A percentile compares a stretch with the other conserved stretches of the same genome.
Evolutionary conservation across 331 rosid species (phyloP).

Genomic region (Malus hybrid): DNA sequence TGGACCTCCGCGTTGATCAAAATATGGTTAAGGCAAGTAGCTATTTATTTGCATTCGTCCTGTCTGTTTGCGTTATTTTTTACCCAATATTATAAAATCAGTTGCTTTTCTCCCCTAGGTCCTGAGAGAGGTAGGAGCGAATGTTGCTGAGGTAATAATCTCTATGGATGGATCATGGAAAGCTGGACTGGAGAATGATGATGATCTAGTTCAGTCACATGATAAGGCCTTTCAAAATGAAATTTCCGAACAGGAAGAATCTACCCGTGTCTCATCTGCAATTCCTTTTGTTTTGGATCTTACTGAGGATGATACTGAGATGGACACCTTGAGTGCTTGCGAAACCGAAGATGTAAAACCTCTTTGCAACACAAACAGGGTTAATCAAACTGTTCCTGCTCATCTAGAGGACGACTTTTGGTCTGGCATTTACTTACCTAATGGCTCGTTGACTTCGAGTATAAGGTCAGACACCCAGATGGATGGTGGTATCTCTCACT

Average conservation of each 20-base stretch:
- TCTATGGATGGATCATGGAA: conserved; percentile 85
- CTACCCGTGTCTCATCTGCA: conserved; percentile 9
- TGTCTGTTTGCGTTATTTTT: conserved; percentile 5
- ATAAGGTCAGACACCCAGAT: conserved; percentile 27
- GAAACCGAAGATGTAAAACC: conserved; percentile 63
- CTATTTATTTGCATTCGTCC: conserved; percentile 15
- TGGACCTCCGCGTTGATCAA: conserved; percentile 64
- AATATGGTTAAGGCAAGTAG: conserved; percentile 81
- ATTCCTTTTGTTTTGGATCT: conserved; percentile 49
- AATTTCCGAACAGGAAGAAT: conserved; percentile 33
- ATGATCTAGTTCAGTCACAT: conserved; percentile 25
- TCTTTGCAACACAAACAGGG: conserved; percentile 15
- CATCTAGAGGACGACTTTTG: conserved; percentile 39
- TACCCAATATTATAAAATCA: not conserved
- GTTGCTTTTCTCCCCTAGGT: conserved; percentile 38
- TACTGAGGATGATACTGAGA: conserved; percentile 41
- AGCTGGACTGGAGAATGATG: conserved; percentile 45
- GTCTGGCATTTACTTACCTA: conserved; percentile 22
- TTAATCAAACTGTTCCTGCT: conserved; percentile 29
- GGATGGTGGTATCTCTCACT: conserved; percentile 17
- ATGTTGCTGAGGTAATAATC: conserved; percentile 57
- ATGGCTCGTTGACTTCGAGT: not conserved
- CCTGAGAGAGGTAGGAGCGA: conserved; percentile 63
- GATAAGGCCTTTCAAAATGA: conserved; percentile 30
- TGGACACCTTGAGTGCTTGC: conserved; percentile 29